phyloP scores from a whole-genome alignment of 139 green algal genomes.

The Volvox reticuliferus region DNA sequence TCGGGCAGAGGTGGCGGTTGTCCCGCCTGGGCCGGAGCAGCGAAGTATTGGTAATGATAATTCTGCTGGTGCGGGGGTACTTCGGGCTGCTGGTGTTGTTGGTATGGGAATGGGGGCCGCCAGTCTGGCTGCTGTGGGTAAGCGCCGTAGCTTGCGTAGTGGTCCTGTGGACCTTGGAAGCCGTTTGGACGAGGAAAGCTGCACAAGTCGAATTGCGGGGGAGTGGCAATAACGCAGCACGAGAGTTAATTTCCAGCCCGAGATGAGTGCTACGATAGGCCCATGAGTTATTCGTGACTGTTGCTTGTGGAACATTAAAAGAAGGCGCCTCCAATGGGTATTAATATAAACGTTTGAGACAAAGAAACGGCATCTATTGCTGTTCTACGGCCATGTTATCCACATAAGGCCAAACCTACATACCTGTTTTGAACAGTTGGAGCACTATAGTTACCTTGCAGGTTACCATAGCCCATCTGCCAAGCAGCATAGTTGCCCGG shows the following conservation, averaged over 20 bases:
- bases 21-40: neutral
- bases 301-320: too few relatives aligned
- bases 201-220: neutral
- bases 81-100: neutral
- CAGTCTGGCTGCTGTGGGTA: neutral
- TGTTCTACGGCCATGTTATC: too few relatives aligned
- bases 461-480: conserved; percentile 19
- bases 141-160: neutral
- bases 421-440: conserved; percentile 26
- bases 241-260: too few relatives aligned
- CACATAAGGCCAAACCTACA: neutral
- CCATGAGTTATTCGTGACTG: too few relatives aligned
- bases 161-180: neutral
- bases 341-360: too few relatives aligned
- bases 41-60: neutral
- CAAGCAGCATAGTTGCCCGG: neutral
- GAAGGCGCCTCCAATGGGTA: too few relatives aligned
- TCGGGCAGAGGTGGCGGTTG: neutral
- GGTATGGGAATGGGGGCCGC: neutral
- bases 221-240: too few relatives aligned
- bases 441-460: conserved; percentile 38
- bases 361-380: too few relatives aligned
- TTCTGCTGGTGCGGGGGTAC: neutral
- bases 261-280: too few relatives aligned
- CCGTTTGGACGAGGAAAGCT: neutral